phyloP scores from a whole-genome alignment of 2,329 filamentous ascomycete genomes.

The Epichloe gansuensis region DNA sequence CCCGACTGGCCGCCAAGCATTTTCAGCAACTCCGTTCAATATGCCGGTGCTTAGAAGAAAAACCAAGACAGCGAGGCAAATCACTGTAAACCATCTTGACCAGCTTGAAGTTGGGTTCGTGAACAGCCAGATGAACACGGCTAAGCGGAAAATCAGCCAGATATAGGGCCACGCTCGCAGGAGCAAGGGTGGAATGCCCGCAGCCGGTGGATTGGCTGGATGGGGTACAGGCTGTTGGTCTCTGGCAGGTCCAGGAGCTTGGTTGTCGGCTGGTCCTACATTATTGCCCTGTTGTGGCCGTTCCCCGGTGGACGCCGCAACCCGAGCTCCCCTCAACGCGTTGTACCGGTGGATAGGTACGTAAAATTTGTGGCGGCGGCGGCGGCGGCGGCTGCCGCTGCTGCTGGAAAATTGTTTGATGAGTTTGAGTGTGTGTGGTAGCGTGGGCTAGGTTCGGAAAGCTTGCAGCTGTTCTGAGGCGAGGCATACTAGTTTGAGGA shows the following conservation, averaged over 20 bases:
- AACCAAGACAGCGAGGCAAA: conserved; percentile 39
- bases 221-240: conserved; percentile 14
- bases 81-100: conserved; percentile 45
- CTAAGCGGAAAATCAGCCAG: conserved; percentile 47
- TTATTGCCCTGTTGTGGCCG: conserved; percentile 6
- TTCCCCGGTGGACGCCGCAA: conserved; percentile 9
- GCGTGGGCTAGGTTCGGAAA: conserved; percentile 6
- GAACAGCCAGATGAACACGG: conserved; percentile 53
- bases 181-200: conserved; percentile 20
- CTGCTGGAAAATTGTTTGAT: conserved; percentile 5
- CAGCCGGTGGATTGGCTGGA: conserved; percentile 26
- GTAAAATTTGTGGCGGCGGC: conserved; percentile 10
- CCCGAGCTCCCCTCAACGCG: too few relatives aligned
- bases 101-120: conserved; percentile 46
- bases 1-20: conserved; percentile 43
- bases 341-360: conserved; percentile 3
- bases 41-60: conserved; percentile 49
- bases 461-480: conserved; percentile 12
- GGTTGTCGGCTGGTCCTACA: neutral
- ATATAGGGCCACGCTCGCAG: conserved; percentile 43
- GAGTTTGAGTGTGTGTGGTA: neutral
- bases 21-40: conserved; percentile 42
- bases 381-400: conserved; percentile 11
- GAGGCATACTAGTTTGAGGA: conserved; percentile 16
- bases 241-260: neutral